Base-by-base conservation (phyloP, 768 basidiomycete genomes). In the Brasilioporus rufonigricans region DNA sequence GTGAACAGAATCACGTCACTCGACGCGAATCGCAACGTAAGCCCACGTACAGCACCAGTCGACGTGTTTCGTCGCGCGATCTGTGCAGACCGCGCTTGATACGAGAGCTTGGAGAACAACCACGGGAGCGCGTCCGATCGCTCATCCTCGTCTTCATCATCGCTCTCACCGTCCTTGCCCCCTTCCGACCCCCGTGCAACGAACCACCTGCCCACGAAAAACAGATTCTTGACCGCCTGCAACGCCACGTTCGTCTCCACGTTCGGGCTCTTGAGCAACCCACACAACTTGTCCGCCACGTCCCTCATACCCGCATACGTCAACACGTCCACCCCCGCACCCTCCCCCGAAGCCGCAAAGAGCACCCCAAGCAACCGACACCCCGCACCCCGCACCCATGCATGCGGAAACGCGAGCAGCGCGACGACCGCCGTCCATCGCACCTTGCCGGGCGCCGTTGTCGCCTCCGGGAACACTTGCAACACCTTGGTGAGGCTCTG, bases 21-120 rank as follows among this genome's bases (percentile, higher is more conserved):
- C 49, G 18, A 48, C 29, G 41, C 11, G n/a, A n/a, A n/a, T 16
- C 36, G 27, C 8, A 19, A 39, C n/a, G 38, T n/a, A 6, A 8
- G n/a, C 36, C 7, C n/a, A 60, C 59, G 16, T 24, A 61, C 59
- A 45, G 67, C 65, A 21, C 70, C 70, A 14, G 67, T 67, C 8
- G 80, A 71, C 52, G 77, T 78, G 60, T 81, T 88, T 26, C 86
- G 76, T 46, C 89, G 80, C 7, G 80, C 78, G 52, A 91, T 86
- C 63, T 89, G 83, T 5, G 87, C 86, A 6, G 87, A 86, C 32
- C 84, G 82, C 11, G 87, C 81, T 65, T 94, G 89, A 69, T 90
- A 95, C 0, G 96, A 98, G 19, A 98, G 75, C 65, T 90, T 90
- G 23, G 93, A 94, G 77, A 98, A 98, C 32, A 99, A 72, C 94